phyloP scores from a whole-genome alignment of 2,329 filamentous ascomycete genomes.

The Hypoxylon sp. region DNA sequence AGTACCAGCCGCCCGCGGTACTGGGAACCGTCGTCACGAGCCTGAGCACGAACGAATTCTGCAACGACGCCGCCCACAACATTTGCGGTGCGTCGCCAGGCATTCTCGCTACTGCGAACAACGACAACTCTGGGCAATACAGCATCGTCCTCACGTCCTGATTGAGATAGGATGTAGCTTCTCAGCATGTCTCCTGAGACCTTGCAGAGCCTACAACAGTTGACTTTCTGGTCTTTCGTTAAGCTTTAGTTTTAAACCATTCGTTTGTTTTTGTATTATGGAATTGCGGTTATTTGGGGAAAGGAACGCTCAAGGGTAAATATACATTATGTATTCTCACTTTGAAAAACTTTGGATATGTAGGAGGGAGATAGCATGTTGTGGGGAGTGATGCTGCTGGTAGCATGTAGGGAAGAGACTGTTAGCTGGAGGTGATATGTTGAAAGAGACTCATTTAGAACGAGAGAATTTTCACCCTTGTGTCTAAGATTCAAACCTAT shows the following conservation, averaged over 20 bases:
- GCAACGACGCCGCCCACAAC: background rate
- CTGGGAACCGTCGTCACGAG: conserved; percentile 1
- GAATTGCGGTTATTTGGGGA: background rate
- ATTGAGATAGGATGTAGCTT: background rate
- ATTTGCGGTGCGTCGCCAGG: background rate
- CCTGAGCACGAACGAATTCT: background rate
- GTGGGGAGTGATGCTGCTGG: background rate
- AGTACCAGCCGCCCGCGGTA: background rate
- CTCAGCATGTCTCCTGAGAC: background rate
- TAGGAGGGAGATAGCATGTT: background rate
- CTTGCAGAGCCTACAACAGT: background rate
- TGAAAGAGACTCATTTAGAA: background rate
- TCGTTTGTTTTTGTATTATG: background rate
- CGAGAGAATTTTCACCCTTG: background rate
- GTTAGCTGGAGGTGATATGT: background rate
- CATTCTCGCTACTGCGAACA: background rate
- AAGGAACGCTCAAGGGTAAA: too few relatives aligned
- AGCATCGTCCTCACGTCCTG: background rate
- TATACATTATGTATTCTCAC: too few relatives aligned
- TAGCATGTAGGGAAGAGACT: background rate
- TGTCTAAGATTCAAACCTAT: background rate
- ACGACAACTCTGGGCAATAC: conserved; percentile 2
- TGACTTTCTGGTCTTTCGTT: background rate
- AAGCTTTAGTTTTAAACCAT: background rate
- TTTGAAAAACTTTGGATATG: background rate